Percentiles rank a stretch among this genome's conserved stretches.
phyloP scores from a whole-genome alignment of 2,329 filamentous ascomycete genomes.

The Ascochyta clinopodiicola region DNA sequence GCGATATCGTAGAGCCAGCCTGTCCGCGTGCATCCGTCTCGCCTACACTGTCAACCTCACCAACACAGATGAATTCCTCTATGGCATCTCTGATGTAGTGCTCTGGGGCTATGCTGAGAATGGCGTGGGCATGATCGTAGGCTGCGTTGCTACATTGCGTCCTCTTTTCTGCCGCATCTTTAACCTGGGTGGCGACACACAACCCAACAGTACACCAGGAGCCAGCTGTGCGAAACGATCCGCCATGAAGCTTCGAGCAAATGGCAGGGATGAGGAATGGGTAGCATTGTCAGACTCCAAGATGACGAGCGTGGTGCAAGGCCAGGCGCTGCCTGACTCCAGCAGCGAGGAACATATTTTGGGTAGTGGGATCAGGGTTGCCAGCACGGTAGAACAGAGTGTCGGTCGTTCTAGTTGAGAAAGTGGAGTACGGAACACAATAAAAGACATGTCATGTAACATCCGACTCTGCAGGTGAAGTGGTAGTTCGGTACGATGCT shows the following conservation, averaged over 20 bases:
- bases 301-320: not conserved
- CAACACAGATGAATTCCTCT: conserved; percentile 40
- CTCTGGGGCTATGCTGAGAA: conserved; percentile 49
- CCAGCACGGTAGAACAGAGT: not conserved
- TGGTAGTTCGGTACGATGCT: not conserved
- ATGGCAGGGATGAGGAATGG: conserved; percentile 10
- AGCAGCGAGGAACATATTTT: conserved; percentile 9
- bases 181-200: conserved; percentile 21
- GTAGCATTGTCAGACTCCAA: conserved; percentile 7
- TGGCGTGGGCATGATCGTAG: conserved; percentile 46
- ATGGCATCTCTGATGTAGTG: conserved; percentile 43
- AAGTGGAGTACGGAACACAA: not conserved
- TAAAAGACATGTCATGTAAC: not conserved
- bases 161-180: conserved; percentile 40
- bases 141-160: conserved; percentile 42
- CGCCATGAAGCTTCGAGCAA: not conserved
- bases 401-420: not conserved
- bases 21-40: conserved; percentile 44
- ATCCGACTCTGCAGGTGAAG: not conserved
- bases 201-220: conserved; percentile 2
- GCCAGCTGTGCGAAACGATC: not conserved
- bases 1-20: conserved; percentile 25
- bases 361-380: conserved; percentile 2
- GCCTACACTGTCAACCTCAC: conserved; percentile 47
- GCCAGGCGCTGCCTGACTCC: conserved; percentile 1